Conservation (phyloP, 306 rosid genomes). For the Adenanthera pavonina region DNA sequence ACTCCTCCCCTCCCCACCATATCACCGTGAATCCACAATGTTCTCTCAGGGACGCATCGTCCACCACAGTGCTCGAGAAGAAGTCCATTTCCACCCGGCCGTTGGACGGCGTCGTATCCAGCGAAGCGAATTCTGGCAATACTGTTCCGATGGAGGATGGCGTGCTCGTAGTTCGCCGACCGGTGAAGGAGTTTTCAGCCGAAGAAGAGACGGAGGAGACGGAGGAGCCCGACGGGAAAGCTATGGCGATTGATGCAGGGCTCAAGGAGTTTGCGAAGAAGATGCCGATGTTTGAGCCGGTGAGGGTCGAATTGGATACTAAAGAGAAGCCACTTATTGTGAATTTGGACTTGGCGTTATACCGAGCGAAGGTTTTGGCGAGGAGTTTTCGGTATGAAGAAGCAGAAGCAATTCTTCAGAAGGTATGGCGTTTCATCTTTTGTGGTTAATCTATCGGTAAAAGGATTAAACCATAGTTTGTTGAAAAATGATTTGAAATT, state of each 20-base stretch:
- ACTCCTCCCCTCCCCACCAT: conserved; percentile 33
- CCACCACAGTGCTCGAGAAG: conserved; percentile 50
- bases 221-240: conserved; percentile 30
- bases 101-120: conserved; percentile 6
- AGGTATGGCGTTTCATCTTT: conserved; percentile 47
- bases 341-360: conserved; percentile 89
- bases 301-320: conserved; percentile 48
- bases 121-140: conserved; percentile 10
- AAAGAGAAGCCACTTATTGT: conserved; percentile 66
- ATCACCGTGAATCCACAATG: conserved; percentile 51
- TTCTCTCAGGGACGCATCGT: conserved; percentile 54
- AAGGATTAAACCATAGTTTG: background rate
- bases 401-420: conserved; percentile 65
- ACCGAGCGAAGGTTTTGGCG: conserved; percentile 68
- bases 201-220: conserved; percentile 32
- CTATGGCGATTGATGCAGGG: conserved; percentile 54
- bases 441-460: no score
- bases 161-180: conserved; percentile 74
- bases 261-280: conserved; percentile 74
- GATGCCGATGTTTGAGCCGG: conserved; percentile 85
- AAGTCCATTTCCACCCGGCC: conserved; percentile 30
- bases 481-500: background rate
- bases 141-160: conserved; percentile 30
- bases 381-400: conserved; percentile 62
- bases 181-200: conserved; percentile 59